Percentiles rank a stretch among this genome's conserved stretches.
phyloP scores from a whole-genome alignment of 805 yeast species.

The Huiozyma sinensis region DNA sequence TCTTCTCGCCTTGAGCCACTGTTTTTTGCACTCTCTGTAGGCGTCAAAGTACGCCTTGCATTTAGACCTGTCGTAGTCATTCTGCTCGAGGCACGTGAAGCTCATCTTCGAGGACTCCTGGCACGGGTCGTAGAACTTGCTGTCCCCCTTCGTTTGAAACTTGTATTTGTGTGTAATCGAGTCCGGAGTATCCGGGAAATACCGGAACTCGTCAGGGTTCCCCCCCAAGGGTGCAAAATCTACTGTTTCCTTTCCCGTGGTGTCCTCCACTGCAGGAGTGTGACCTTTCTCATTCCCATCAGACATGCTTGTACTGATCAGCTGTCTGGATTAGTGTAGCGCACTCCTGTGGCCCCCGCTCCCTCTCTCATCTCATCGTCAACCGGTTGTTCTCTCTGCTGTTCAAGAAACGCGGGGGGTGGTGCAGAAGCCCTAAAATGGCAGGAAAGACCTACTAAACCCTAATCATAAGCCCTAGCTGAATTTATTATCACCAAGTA shows the following conservation, averaged over 20 bases:
- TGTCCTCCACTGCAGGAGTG: background rate
- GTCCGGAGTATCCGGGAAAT: constrained; percentile 78
- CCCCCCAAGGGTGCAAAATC: constrained; percentile 5
- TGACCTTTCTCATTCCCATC: no score
- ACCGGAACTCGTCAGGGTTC: constrained; percentile 16
- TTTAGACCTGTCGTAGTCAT: constrained; percentile 55
- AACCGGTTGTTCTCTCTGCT: no score
- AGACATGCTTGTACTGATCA: no score
- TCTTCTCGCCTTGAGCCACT: constrained; percentile 43
- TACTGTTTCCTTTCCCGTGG: background rate
- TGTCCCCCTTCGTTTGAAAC: constrained; percentile 66
- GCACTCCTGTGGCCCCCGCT: no score
- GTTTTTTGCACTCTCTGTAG: constrained; percentile 81
- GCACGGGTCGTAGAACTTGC: constrained; percentile 88
- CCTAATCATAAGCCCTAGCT: no score
- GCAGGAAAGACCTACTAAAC: no score
- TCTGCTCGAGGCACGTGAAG: constrained; percentile 68
- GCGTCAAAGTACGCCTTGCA: constrained; percentile 84
- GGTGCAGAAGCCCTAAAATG: no score
- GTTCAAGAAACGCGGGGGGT: no score
- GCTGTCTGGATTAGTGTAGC: no score
- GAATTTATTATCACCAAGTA: no score
- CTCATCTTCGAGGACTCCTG: constrained; percentile 83
- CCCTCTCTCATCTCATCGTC: no score
- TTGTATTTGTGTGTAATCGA: constrained; percentile 54